These are phyloP conservation scores for Eimeria praecox DNA, from an alignment of 169 alveolate species.

Conservation along the genomic window DNA sequence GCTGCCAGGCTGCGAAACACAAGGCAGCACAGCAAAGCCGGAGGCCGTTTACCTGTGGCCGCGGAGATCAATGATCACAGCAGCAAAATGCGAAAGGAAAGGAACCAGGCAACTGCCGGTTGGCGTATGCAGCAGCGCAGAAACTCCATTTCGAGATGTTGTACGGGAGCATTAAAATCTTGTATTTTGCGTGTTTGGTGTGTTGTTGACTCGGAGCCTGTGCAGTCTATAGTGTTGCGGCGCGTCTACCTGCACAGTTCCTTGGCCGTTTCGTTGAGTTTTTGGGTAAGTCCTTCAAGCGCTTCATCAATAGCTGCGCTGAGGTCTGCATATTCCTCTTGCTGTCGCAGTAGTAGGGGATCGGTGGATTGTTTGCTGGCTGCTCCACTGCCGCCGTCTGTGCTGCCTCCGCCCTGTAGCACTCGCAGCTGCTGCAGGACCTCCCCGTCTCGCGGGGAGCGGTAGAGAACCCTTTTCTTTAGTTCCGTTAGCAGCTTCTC, in stretches of 20 bases:
- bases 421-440: conserved; percentile 9
- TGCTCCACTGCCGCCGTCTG: background rate
- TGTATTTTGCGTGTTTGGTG: background rate
- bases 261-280: conserved; percentile 35
- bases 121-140: too few relatives aligned
- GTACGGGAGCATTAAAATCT: too few relatives aligned
- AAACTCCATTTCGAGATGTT: too few relatives aligned
- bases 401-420: conserved; percentile 38
- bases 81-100: background rate
- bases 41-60: background rate
- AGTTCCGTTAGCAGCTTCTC: conserved; percentile 31
- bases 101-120: too few relatives aligned
- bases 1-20: conserved; percentile 59
- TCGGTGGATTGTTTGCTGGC: background rate
- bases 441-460: conserved; percentile 32
- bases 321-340: background rate
- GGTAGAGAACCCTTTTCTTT: background rate
- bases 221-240: background rate
- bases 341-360: conserved; percentile 29
- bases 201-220: background rate
- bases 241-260: conserved; percentile 31
- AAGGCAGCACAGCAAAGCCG: background rate
- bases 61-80: background rate
- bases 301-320: conserved; percentile 28
- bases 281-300: background rate